Evolutionary conservation across 2,329 filamentous ascomycete genomes (phyloP).

Genomic region (Fusarium sp.): DNA sequence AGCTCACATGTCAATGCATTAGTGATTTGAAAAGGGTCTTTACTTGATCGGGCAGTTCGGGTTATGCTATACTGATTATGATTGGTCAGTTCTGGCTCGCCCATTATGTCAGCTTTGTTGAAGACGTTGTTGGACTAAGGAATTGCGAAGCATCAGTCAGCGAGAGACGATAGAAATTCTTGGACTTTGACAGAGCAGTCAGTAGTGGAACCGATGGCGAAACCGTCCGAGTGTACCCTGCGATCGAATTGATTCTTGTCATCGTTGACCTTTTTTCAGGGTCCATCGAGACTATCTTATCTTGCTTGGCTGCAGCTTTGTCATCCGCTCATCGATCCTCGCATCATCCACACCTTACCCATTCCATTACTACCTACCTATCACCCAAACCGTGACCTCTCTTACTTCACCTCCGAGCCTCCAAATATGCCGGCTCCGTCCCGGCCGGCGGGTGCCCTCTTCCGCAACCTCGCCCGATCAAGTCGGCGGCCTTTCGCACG

Average conservation of each 20-base stretch:
- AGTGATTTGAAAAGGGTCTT: slow-evolving; percentile 1
- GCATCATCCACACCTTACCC: slow-evolving; percentile 21
- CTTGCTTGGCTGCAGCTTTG: slow-evolving; percentile 27
- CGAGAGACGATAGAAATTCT: slow-evolving; percentile 7
- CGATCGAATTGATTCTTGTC: background rate
- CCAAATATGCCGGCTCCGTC: slow-evolving; percentile 39
- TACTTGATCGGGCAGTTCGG: slow-evolving; percentile 22
- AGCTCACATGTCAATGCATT: slow-evolving; percentile 33
- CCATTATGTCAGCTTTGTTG: slow-evolving; percentile 37
- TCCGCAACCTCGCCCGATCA: slow-evolving; percentile 32
- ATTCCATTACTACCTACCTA: slow-evolving; percentile 12
- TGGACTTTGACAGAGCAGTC: slow-evolving; percentile 5
- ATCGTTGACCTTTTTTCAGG: background rate
- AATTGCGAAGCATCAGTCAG: slow-evolving; percentile 44
- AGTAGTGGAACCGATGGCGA: slow-evolving; percentile 33
- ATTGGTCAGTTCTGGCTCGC: slow-evolving; percentile 3
- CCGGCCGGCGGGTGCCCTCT: slow-evolving; percentile 33
- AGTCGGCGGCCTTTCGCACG: slow-evolving; percentile 6
- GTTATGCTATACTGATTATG: background rate
- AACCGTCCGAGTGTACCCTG: slow-evolving; percentile 2
- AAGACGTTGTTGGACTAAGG: slow-evolving; percentile 17
- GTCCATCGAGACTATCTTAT: slow-evolving; percentile 10
- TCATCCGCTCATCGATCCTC: slow-evolving; percentile 26
- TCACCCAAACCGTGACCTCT: slow-evolving; percentile 5
- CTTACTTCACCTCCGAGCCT: slow-evolving; percentile 4